Conservation (phyloP, 495 filamentous ascomycete genomes). For the Darksidea phi region DNA sequence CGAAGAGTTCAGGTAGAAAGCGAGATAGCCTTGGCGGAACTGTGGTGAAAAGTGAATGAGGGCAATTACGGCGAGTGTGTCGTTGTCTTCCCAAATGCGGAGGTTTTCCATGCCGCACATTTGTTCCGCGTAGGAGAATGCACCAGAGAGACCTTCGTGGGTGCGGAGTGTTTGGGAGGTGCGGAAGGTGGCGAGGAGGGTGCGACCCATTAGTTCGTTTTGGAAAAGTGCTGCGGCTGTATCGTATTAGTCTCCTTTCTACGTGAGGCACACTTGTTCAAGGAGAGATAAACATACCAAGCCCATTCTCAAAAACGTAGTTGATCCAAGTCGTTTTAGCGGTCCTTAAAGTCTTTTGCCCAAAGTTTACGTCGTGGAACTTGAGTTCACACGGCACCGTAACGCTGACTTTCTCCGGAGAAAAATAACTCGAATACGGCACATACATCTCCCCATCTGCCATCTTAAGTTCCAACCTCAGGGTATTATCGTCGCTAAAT, state of each 20-base stretch:
- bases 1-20: constrained; percentile 40
- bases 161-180: constrained; percentile 43
- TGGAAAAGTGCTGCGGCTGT: constrained; percentile 41
- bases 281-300: constrained; percentile 4
- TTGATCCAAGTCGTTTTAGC: constrained; percentile 45
- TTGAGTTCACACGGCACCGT: constrained; percentile 36
- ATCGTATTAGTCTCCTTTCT: neutral
- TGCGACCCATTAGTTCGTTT: constrained; percentile 43
- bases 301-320: constrained; percentile 39
- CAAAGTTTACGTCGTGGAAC: constrained; percentile 37
- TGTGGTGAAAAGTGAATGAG: constrained; percentile 43
- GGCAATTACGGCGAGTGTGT: constrained; percentile 38
- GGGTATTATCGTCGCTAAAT: constrained; percentile 40
- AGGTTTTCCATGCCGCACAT: constrained; percentile 47
- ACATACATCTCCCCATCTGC: constrained; percentile 41
- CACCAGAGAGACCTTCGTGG: constrained; percentile 42
- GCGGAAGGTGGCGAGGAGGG: constrained; percentile 39
- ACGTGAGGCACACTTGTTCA: neutral
- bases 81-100: constrained; percentile 44
- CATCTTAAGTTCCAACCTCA: constrained; percentile 44
- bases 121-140: constrained; percentile 44
- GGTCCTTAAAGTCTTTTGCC: constrained; percentile 14
- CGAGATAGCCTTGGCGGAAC: constrained; percentile 43
- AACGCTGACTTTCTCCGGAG: constrained; percentile 41
- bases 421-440: constrained; percentile 45